These are phyloP conservation scores for Colletotrichum graminicola DNA, from an alignment of 2,329 filamentous ascomycete species.

Conservation along the genomic window DNA sequence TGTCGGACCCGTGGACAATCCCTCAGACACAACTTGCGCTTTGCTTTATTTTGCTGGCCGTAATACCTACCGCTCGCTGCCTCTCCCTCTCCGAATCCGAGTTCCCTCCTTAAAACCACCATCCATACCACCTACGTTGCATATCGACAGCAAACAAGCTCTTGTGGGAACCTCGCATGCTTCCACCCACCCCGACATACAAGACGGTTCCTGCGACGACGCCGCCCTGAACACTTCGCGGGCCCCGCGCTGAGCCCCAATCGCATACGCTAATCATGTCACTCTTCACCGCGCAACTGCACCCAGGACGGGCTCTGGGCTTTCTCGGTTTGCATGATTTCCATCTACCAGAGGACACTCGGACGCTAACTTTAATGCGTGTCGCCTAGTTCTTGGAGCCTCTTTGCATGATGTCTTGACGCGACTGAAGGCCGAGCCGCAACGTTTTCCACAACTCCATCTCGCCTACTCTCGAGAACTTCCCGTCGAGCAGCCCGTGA, in stretches of 20 bases:
- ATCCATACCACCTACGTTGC: background rate
- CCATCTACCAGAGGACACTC: conserved; percentile 35
- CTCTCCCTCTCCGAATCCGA: background rate
- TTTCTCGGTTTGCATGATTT: conserved; percentile 60
- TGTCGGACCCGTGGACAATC: conserved; percentile 33
- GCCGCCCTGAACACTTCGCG: conserved; percentile 34
- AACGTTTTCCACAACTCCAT: conserved; percentile 85
- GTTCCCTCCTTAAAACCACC: conserved; percentile 4
- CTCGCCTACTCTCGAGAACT: conserved; percentile 81
- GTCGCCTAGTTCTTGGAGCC: conserved; percentile 79
- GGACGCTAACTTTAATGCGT: conserved; percentile 39
- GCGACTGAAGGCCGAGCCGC: conserved; percentile 87
- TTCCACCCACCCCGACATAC: background rate
- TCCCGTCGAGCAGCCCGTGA: conserved; percentile 81
- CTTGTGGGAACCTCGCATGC: conserved; percentile 3
- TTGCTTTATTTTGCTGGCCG: background rate
- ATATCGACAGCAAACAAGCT: conserved; percentile 1
- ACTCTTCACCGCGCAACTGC: conserved; percentile 71
- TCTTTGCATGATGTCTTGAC: conserved; percentile 92
- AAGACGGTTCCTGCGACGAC: conserved; percentile 8
- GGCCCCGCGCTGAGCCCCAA: conserved; percentile 36
- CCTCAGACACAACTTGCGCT: background rate
- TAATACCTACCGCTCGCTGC: background rate
- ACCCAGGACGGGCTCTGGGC: conserved; percentile 75
- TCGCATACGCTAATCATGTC: conserved; percentile 52